Percentiles rank a stretch among this genome's conserved stretches.
Conservation (phyloP, 140 eudicot genomes). For the Stevia rebaudiana region DNA sequence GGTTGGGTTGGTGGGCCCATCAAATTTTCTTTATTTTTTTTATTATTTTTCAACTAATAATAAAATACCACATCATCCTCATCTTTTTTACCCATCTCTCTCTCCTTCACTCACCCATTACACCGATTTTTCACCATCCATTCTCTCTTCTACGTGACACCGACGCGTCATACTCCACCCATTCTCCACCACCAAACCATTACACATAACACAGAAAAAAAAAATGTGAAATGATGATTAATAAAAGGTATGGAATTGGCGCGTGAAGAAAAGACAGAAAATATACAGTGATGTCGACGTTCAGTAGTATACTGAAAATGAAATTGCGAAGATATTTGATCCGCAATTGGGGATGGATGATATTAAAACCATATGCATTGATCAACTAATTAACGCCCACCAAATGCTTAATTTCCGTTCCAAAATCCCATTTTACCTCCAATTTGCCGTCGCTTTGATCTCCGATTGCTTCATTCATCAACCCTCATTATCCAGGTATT, state of each 20-base stretch:
- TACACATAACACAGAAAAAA: too few relatives aligned
- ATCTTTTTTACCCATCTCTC: too few relatives aligned
- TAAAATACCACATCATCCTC: too few relatives aligned
- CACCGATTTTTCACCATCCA: too few relatives aligned
- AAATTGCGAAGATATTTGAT: conserved; percentile 11
- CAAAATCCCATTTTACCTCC: conserved; percentile 10
- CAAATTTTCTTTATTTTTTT: too few relatives aligned
- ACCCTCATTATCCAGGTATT: conserved; percentile 29
- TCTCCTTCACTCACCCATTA: too few relatives aligned
- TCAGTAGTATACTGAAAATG: conserved; percentile 10
- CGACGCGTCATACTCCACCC: too few relatives aligned
- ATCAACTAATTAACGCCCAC: conserved; percentile 6
- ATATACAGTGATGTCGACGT: conserved; percentile 17
- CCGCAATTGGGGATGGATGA: conserved; percentile 22
- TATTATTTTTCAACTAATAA: too few relatives aligned
- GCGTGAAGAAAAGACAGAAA: conserved; percentile 12
- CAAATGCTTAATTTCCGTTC: conserved; percentile 19
- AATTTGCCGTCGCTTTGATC: conserved; percentile 21
- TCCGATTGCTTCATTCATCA: conserved; percentile 21
- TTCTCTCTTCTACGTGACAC: too few relatives aligned
- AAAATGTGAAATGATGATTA: background rate
- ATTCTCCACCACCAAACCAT: too few relatives aligned
- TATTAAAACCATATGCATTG: background rate
- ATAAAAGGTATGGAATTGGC: background rate
- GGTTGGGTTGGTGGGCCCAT: too few relatives aligned